These are phyloP conservation scores for Rossbeevera mucosa DNA, from an alignment of 768 basidiomycete species.

Conservation along the genomic window DNA sequence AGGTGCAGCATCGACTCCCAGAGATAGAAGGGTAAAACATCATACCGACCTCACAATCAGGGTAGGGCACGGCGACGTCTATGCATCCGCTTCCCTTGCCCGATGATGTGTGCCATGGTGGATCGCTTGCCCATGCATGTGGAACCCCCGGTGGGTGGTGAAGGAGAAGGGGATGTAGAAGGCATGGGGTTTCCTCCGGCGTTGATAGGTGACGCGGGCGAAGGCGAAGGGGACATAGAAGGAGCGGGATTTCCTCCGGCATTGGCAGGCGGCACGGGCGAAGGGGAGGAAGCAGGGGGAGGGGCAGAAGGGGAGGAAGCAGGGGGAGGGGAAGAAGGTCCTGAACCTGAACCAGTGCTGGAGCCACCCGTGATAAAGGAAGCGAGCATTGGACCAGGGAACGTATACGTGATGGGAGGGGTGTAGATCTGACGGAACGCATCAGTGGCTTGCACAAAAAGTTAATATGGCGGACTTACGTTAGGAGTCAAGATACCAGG, in stretches of 20 bases:
- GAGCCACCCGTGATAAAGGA: constrained; percentile 29
- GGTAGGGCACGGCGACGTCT: constrained; percentile 13
- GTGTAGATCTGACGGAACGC: constrained; percentile 23
- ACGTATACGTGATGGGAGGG: constrained; percentile 34
- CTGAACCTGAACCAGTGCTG: constrained; percentile 3
- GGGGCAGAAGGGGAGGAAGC: not conserved
- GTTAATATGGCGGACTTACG: constrained; percentile 23
- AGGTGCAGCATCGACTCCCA: not conserved
- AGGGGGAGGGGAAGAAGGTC: not conserved
- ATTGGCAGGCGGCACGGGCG: not conserved
- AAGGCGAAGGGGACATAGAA: not conserved
- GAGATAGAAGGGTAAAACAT: too few relatives aligned
- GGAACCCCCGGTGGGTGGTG: constrained; percentile 2
- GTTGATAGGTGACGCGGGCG: not conserved
- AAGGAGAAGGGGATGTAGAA: not conserved
- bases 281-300: not conserved
- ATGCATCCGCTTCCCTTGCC: constrained; percentile 14
- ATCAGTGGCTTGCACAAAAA: not conserved
- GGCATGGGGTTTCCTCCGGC: not conserved
- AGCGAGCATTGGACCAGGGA: constrained; percentile 51
- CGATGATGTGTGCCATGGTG: not conserved
- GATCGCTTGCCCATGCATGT: constrained; percentile 15
- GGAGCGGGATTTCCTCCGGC: not conserved
- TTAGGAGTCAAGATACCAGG: constrained; percentile 58
- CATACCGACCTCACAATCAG: not conserved